A percentile compares a stretch with the other conserved stretches of the same genome.
These are phyloP conservation scores for Coniella vitis DNA, from an alignment of 2,329 filamentous ascomycete species.

Conservation along the genomic window DNA sequence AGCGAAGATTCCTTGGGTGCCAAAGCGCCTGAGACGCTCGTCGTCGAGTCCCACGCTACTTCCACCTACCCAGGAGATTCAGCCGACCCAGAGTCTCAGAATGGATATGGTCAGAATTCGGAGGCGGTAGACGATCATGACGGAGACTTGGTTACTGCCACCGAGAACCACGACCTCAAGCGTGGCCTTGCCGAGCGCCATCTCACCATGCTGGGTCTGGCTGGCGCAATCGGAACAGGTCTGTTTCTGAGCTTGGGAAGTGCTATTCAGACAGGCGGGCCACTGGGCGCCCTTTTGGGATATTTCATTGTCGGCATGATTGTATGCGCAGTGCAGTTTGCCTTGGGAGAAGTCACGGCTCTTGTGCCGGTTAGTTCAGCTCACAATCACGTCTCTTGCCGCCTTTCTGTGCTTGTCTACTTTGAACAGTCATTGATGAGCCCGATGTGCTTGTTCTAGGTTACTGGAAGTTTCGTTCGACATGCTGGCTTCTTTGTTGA, in stretches of 20 bases:
- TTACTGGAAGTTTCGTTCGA: slow-evolving; percentile 56
- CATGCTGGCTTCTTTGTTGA: slow-evolving; percentile 56
- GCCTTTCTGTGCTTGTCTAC: background rate
- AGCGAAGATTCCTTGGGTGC: slow-evolving; percentile 1
- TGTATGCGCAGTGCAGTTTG: slow-evolving; percentile 51
- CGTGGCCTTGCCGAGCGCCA: slow-evolving; percentile 47
- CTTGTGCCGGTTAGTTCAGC: slow-evolving; percentile 39
- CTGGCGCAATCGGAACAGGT: slow-evolving; percentile 54
- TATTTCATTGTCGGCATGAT: slow-evolving; percentile 51
- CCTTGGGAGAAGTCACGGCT: slow-evolving; percentile 54
- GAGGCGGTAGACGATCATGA: slow-evolving; percentile 20
- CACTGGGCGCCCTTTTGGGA: slow-evolving; percentile 40
- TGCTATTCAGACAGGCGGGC: slow-evolving; percentile 44
- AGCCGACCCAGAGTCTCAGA: slow-evolving; percentile 1
- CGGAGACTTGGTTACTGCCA: slow-evolving; percentile 38
- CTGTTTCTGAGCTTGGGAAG: slow-evolving; percentile 53
- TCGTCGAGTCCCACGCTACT: slow-evolving; percentile 1
- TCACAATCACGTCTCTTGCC: background rate
- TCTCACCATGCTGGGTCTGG: slow-evolving; percentile 56
- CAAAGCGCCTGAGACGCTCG: slow-evolving; percentile 7
- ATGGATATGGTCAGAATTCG: background rate
- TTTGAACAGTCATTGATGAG: too few relatives aligned
- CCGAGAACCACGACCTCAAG: slow-evolving; percentile 43
- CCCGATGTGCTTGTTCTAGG: background rate
- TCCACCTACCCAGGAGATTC: background rate